Evolutionary conservation across 768 basidiomycete genomes (phyloP).

Genomic region (Mycena vitilis): DNA sequence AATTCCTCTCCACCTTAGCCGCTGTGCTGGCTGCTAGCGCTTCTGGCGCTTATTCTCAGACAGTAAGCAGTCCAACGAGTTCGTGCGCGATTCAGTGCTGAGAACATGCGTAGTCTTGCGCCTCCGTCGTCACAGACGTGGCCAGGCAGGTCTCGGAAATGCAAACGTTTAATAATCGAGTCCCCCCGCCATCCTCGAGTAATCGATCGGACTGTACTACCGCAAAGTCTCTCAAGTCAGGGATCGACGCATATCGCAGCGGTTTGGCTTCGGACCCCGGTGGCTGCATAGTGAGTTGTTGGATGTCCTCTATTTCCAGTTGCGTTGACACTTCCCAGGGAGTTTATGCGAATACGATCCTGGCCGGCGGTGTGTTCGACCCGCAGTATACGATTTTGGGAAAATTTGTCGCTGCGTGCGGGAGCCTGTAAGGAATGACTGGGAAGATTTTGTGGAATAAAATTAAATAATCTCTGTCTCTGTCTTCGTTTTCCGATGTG

Average conservation of each 20-base stretch:
- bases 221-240: conserved; percentile 11
- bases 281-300: conserved; percentile 12
- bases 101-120: neutral
- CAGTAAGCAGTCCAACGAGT: neutral
- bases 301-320: neutral
- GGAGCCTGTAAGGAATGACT: too few species aligned
- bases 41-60: conserved; percentile 9
- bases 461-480: too few species aligned
- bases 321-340: neutral
- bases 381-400: neutral
- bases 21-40: conserved; percentile 10
- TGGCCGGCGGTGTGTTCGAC: neutral
- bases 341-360: neutral
- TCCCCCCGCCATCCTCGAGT: conserved; percentile 11
- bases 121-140: conserved; percentile 1
- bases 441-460: too few species aligned
- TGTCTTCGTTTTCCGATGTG: too few species aligned
- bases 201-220: conserved; percentile 2
- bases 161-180: conserved; percentile 21
- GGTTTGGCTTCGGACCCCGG: neutral
- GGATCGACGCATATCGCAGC: conserved; percentile 20
- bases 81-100: neutral
- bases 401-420: neutral
- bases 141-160: conserved; percentile 14
- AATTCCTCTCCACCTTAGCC: conserved; percentile 6